Evolutionary conservation across 768 basidiomycete species (phyloP), one percentile per base, ranked within the genome.

Genomic region (Russula compacta): DNA sequence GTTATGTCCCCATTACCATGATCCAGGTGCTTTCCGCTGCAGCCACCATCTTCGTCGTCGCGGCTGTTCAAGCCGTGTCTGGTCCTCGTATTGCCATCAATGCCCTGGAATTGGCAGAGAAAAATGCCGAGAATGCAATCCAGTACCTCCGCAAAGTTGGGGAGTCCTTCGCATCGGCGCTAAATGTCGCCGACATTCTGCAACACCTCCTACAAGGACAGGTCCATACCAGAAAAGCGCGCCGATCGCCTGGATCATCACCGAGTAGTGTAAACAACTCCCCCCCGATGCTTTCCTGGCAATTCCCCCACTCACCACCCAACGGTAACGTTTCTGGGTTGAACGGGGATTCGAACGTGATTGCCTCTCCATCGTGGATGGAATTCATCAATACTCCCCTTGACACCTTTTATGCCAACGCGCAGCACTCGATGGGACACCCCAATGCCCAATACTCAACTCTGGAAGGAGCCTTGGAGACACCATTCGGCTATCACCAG

Each of bases 11-110:
- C 44, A 66, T 66, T 17, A 66, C 66, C 42, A 58, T 66, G 56
- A 66, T 66, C 29, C 66, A 66, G 35, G 66, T 65, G 19, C 7
- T 66, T 33, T 66, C 66, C 24, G 66, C 66, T 8, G 66, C 66
- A 3, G 66, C 64, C 53, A 66, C 64, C 29, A 65, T 66, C n/a
- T 66, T 66, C 40, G 63, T 66, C n/a, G 60, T 66, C 5, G 58
- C 60, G 17, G 66, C 66, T n/a, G 59, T 66, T 35, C 66, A 66
- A 17, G 66, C 66, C 15, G 59, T 59, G 9, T 58, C 66, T 7
- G 66, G 66, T 32, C 50, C 64, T 9, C 64, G 66, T 24, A 35
- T 66, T 35, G 66, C 66, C 1, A 42, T 42, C 33, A 19, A 33
- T 21, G 59, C 56, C 8, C 57, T 66, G 29, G 54, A 56, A n/a